Base-by-base conservation (phyloP, 2,329 filamentous ascomycete genomes). In the Paraphaeosphaeria minitans region DNA sequence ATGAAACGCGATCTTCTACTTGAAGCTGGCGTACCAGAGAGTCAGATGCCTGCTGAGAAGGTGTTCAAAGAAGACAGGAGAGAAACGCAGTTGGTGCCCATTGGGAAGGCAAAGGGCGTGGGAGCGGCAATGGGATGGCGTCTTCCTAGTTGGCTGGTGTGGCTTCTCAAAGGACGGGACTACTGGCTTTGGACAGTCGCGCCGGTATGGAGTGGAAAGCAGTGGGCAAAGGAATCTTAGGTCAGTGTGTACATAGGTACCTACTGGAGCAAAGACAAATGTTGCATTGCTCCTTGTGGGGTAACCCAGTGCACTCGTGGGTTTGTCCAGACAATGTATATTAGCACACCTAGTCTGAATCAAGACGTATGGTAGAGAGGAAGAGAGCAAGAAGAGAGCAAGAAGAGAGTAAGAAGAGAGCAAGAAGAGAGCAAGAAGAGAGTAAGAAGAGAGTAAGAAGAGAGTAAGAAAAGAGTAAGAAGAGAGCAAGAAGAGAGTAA, bases 181-280 rank as follows among this genome's bases (percentile, higher is more conserved):
- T 80, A 68, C 46, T 85, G 81, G 80, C 55, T 84, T 29, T 82
- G 81, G 79, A 83, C 80, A 10, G 81, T 79, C 1, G 78, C 70
- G 0, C 65, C 64, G 4, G 56, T 84, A 14, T 85, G 83, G 83
- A 83, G 70, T 69, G 83, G 82, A 16, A 80, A 80, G 56, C 80
- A 83, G 50, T 85, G 81, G 81, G 72, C 68, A 9, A 83, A 83
- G 65, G 78, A 81, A 80, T 8, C 35, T 37, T 37, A 31, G 78
- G 9, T 79, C 24, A 27, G 24, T 27, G 6, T 27, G 24, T 27
- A 27, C 24, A n/a, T n/a, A n/a, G n/a, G n/a, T n/a, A n/a, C n/a
- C n/a, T n/a, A n/a, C n/a, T n/a, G n/a, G n/a, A n/a, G n/a, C n/a
- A n/a, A n/a, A n/a, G n/a, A n/a, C n/a, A n/a, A n/a, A 27, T 27